phyloP scores from a whole-genome alignment of 2,329 filamentous ascomycete species.

The Aspergillus uvarum region DNA sequence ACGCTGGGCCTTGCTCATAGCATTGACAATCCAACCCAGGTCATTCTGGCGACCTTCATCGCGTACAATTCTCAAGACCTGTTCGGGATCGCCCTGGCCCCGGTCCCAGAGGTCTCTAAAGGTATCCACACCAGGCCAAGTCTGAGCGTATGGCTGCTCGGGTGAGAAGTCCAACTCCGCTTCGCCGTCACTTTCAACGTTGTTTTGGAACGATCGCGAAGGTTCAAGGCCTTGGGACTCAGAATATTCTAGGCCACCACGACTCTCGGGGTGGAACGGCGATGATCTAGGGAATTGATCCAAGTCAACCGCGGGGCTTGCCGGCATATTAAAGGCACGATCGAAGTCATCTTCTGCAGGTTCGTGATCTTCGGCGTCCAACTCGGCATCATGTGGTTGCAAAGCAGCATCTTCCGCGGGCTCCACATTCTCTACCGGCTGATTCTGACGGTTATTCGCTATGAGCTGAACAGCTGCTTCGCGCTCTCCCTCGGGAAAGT shows the following conservation, averaged over 20 bases:
- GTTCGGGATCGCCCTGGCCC: constrained; percentile 59
- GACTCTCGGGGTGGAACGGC: constrained; percentile 4
- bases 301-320: constrained; percentile 7
- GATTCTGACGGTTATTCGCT: constrained; percentile 37
- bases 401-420: constrained; percentile 15
- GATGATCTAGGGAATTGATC: constrained; percentile 14
- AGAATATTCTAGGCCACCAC: background rate
- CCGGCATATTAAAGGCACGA: constrained; percentile 8
- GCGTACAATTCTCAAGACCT: constrained; percentile 61
- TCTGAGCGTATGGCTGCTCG: constrained; percentile 10
- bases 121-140: constrained; percentile 45
- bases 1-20: constrained; percentile 45
- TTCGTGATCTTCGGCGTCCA: constrained; percentile 8
- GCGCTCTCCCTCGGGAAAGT: constrained; percentile 63
- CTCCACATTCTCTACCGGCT: constrained; percentile 18
- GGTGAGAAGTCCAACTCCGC: constrained; percentile 8
- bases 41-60: constrained; percentile 60
- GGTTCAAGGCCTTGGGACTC: constrained; percentile 1
- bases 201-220: constrained; percentile 2
- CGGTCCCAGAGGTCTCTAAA: constrained; percentile 58
- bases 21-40: constrained; percentile 59
- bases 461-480: constrained; percentile 53
- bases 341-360: constrained; percentile 10
- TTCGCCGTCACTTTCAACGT: constrained; percentile 10
- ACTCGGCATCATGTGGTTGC: constrained; percentile 12